Evolutionary conservation across 106 monocot species (phyloP).

Genomic region (Amphibolis antarctica): DNA sequence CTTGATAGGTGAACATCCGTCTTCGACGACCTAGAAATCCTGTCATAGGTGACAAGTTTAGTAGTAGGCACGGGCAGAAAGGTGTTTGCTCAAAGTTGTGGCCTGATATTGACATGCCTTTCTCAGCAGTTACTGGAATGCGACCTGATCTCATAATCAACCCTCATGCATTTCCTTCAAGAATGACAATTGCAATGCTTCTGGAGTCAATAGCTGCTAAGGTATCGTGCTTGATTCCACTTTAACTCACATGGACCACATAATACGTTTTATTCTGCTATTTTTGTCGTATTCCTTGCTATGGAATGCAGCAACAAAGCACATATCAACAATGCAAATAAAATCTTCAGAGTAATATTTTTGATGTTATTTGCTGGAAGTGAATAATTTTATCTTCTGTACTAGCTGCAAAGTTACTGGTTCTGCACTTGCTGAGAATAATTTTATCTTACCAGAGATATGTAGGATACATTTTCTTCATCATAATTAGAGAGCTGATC

Average conservation of each 20-base stretch:
- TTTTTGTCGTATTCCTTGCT: background rate
- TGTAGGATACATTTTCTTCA: too few relatives aligned
- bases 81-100: constrained; percentile 97
- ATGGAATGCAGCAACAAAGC: too few relatives aligned
- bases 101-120: constrained; percentile 99
- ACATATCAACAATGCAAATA: too few relatives aligned
- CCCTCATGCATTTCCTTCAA: constrained; percentile 98
- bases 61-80: constrained; percentile 98
- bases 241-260: background rate
- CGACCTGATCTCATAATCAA: constrained; percentile 96
- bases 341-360: too few relatives aligned
- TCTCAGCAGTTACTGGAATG: constrained; percentile 88
- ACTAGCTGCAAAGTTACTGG: too few relatives aligned
- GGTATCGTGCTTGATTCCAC: constrained; percentile 20
- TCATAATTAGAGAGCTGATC: too few relatives aligned
- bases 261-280: background rate
- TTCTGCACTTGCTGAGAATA: too few relatives aligned
- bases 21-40: constrained; percentile 69
- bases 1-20: constrained; percentile 59
- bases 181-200: constrained; percentile 99
- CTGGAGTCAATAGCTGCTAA: constrained; percentile 96
- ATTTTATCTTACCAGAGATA: too few relatives aligned
- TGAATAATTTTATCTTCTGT: too few relatives aligned
- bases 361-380: too few relatives aligned
- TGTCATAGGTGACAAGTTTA: constrained; percentile 94